Percentiles rank a stretch among this genome's conserved stretches.
phyloP scores from a whole-genome alignment of 2,329 filamentous ascomycete species.

The Berkeleyomyces rouxiae region DNA sequence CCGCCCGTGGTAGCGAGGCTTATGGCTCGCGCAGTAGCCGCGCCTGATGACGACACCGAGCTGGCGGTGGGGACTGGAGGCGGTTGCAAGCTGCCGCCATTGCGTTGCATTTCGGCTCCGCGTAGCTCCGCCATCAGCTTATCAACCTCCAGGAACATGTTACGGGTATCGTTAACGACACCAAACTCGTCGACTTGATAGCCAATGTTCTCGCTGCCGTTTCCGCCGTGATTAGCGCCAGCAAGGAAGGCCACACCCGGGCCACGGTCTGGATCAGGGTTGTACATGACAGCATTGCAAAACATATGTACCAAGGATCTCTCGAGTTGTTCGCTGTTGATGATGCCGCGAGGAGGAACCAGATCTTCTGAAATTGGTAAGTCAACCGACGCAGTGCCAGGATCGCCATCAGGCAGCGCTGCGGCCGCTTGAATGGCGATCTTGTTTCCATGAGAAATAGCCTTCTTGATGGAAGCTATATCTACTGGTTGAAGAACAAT shows the following conservation, averaged over 20 bases:
- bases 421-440: slow-evolving; percentile 44
- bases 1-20: slow-evolving; percentile 25
- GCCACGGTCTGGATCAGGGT: slow-evolving; percentile 60
- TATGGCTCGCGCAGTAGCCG: slow-evolving; percentile 17
- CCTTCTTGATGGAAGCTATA: slow-evolving; percentile 59
- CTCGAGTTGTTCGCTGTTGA: slow-evolving; percentile 85
- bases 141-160: slow-evolving; percentile 83
- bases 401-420: slow-evolving; percentile 41
- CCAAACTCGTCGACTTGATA: slow-evolving; percentile 67
- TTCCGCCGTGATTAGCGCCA: slow-evolving; percentile 21
- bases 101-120: slow-evolving; percentile 47
- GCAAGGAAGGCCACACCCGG: slow-evolving; percentile 46
- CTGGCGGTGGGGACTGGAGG: slow-evolving; percentile 13
- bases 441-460: slow-evolving; percentile 56
- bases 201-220: slow-evolving; percentile 29
- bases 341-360: slow-evolving; percentile 71
- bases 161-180: slow-evolving; percentile 70
- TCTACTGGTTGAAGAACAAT: slow-evolving; percentile 62
- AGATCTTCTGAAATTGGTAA: slow-evolving; percentile 60
- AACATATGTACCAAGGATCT: slow-evolving; percentile 94
- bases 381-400: slow-evolving; percentile 39
- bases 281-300: slow-evolving; percentile 97
- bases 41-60: slow-evolving; percentile 14
- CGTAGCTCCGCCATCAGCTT: slow-evolving; percentile 60
- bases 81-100: slow-evolving; percentile 19